These are phyloP conservation scores for Cornus suecica DNA, from an alignment of 148 eudicot species.

Conservation along the genomic window DNA sequence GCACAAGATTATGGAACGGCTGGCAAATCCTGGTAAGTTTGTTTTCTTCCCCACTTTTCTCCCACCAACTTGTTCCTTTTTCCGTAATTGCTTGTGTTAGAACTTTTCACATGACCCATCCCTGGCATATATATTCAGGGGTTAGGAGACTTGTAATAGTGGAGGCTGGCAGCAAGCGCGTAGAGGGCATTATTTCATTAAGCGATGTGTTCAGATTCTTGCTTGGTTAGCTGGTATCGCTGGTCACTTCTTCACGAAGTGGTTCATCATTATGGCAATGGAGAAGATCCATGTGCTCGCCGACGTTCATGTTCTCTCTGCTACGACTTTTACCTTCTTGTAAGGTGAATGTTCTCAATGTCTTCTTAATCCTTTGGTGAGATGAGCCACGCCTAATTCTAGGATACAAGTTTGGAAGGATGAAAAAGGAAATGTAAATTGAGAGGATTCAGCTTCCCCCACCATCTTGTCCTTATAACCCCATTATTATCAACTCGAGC, in stretches of 20 bases:
- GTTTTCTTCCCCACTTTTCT: background rate
- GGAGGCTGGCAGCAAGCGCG: slow-evolving; percentile 98
- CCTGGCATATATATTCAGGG: slow-evolving; percentile 41
- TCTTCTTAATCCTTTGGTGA: background rate
- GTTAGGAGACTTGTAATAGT: slow-evolving; percentile 85
- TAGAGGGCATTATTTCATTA: slow-evolving; percentile 78
- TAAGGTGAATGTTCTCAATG: background rate
- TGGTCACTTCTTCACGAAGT: background rate
- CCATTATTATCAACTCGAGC: slow-evolving; percentile 4
- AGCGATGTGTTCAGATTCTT: slow-evolving; percentile 80
- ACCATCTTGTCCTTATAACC: slow-evolving; percentile 6
- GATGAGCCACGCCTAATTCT: slow-evolving; percentile 9
- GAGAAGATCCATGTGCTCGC: slow-evolving; percentile 10
- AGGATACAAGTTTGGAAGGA: slow-evolving; percentile 6
- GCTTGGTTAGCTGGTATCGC: slow-evolving; percentile 48
- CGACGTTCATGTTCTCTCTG: background rate
- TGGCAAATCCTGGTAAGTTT: slow-evolving; percentile 69
- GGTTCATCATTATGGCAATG: slow-evolving; percentile 6
- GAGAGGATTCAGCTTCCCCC: slow-evolving; percentile 6
- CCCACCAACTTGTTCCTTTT: background rate
- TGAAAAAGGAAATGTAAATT: slow-evolving; percentile 18
- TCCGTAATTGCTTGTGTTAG: background rate
- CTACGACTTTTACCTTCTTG: slow-evolving; percentile 10
- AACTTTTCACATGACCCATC: background rate
- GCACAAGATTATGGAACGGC: slow-evolving; percentile 87